Base-by-base conservation (phyloP, 2,329 filamentous ascomycete species). In the Trichoderma breve region DNA sequence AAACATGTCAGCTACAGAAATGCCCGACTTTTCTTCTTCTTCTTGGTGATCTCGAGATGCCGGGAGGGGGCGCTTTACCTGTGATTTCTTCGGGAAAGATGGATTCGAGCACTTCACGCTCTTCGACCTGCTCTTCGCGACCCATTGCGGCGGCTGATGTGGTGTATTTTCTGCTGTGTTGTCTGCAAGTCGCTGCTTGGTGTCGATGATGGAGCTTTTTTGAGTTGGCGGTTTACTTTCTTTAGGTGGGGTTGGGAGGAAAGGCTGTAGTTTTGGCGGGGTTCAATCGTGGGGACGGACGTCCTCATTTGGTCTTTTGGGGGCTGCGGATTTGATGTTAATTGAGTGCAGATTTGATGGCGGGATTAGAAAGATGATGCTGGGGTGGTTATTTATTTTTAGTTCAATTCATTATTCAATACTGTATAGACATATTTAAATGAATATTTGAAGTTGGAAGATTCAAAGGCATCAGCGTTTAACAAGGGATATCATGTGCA, bases 41-140 rank as follows among this genome's bases (percentile, higher is more conserved):
- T 24, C n/a, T 26, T 30, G n/a, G 43, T 5, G 6, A 28, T 57
- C 1, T 55, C 43, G 8, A n/a, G 55, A 4, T 24, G 11, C 9
- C 7, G 9, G 36, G 26, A 21, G 26, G 26, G 26, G 26, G 18
- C 32, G 30, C 7, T 43, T 43, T 79, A 95, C 94, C 92, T 88
- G 91, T 95, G 77, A 99, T 97, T 84, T 99, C 96, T 73, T 99
- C 95, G 1, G 96, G 94, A 77, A 98, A 99, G 79, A 99, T 99
- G 73, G 95, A 98, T 80, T 97, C 94, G 80, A 99, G 93, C 77
- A 99, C 95, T 83, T 99, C 96, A 74, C 95, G 91, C 87, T 99
- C 96, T 84, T 99, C 96, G 75, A 91, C 84, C 82, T 99, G 96
- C 73, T 99, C 96, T 86, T 98, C 95, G 80, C 84, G 87, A 64